Evolutionary conservation across 148 eudicot species (phyloP), one percentile per base, ranked within the genome.

Genomic region (Pouteria glomerata): DNA sequence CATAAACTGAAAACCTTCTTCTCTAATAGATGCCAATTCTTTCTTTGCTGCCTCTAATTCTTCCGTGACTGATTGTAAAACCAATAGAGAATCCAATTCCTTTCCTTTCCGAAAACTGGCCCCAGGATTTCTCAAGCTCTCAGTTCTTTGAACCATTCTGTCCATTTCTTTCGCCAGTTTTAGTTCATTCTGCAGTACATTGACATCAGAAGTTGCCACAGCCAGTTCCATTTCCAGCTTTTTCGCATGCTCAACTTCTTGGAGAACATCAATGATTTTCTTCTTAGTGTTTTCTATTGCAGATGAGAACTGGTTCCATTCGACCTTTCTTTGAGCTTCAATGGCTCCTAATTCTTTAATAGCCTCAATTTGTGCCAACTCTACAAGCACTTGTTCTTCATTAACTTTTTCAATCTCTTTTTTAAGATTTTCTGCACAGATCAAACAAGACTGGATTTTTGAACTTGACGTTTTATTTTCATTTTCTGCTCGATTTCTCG

Each of bases 311-410:
- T 73, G 77, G 11, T 76, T 57, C 0, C 76, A 82, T 30, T 83
- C 86, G 48, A 76, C 86, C 60, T 82, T 80, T 57, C 82, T 88
- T 70, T 79, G 88, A 63, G 77, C 82, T 79, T 96, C 88, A 70
- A 90, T 77, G 33, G 71, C 92, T 57, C 70, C 79, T 57, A 75
- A 82, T 75, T 96, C 99, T 72, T 90, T 92, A 24, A 76, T 39
- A 23, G 99, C 99, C 81, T 96, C 92, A 21, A 92, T 85, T 69
- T 73, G 76, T 19, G 99, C 99, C 65, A 96, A 76, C 82, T 96
- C 96, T 57, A 87, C 95, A 52, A 96, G 77, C 39, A 92, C 91
- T 57, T 83, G 88, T 72, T 96, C 96, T 78, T 92, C 99, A 37
- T 83, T 87, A 16, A 76, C 79, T 62, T 88, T 89, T 29, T 92